Conservation (phyloP, 2,329 filamentous ascomycete genomes). For the Aspergillus pseudoviridinutans region DNA sequence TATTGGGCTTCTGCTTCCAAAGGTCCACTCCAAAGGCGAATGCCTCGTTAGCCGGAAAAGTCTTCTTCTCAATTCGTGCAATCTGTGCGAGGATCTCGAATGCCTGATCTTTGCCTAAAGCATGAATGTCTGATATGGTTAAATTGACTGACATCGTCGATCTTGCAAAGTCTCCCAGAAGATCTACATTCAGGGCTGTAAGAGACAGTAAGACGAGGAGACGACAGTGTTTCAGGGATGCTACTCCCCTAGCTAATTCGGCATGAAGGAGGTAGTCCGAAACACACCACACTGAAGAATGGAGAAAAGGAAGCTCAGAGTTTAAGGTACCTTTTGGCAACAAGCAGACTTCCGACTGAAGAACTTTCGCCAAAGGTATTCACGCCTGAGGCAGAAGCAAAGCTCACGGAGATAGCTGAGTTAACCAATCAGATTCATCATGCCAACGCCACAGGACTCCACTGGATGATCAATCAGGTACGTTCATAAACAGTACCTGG, state of each 20-base stretch:
- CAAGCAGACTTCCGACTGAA: neutral
- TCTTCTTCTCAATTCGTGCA: slow-evolving; percentile 46
- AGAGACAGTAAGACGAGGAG: neutral
- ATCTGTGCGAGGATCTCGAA: slow-evolving; percentile 34
- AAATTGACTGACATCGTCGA: slow-evolving; percentile 19
- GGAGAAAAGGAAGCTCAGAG: slow-evolving; percentile 12
- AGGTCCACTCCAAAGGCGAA: slow-evolving; percentile 47
- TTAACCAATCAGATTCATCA: slow-evolving; percentile 1
- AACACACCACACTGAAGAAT: slow-evolving; percentile 21
- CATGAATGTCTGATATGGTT: slow-evolving; percentile 36
- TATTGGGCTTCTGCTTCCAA: slow-evolving; percentile 47
- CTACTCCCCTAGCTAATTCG: neutral
- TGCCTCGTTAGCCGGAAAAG: slow-evolving; percentile 50
- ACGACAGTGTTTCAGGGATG: neutral
- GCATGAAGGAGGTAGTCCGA: neutral
- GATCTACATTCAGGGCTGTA: slow-evolving; percentile 19
- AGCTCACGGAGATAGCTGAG: neutral
- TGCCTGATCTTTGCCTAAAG: slow-evolving; percentile 32
- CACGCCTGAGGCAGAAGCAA: neutral
- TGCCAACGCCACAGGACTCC: neutral
- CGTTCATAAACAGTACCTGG: too few species aligned
- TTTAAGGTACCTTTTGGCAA: neutral
- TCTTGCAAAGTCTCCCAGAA: slow-evolving; percentile 14
- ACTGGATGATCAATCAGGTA: neutral
- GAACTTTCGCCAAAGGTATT: slow-evolving; percentile 1